phyloP scores from a whole-genome alignment of 2,329 filamentous ascomycete species.

The Parafenestella ontariensis region DNA sequence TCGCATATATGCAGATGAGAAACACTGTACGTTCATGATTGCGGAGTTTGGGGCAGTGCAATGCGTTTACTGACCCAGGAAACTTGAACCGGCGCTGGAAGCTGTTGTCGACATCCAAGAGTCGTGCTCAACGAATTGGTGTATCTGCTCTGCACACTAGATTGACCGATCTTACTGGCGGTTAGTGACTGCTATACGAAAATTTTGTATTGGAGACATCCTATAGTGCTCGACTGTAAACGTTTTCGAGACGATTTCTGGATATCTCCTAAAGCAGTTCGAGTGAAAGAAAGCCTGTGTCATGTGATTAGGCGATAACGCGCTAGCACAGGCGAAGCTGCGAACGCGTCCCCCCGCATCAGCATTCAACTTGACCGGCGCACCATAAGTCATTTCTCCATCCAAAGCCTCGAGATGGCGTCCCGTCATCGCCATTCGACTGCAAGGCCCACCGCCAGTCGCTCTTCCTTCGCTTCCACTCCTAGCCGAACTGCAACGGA shows the following conservation, averaged over 20 bases:
- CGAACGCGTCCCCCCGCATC: conserved; percentile 5
- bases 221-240: neutral
- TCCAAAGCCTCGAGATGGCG: conserved; percentile 22
- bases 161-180: no score
- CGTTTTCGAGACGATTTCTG: neutral
- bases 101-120: no score
- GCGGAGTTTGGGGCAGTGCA: neutral
- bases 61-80: neutral
- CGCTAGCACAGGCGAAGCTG: conserved; percentile 6
- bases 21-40: neutral
- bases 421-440: conserved; percentile 29
- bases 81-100: neutral
- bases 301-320: conserved; percentile 23
- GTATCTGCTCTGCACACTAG: no score
- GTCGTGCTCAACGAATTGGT: no score
- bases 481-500: conserved; percentile 18
- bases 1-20: neutral
- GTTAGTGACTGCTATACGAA: no score
- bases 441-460: conserved; percentile 21
- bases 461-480: conserved; percentile 16
- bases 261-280: neutral
- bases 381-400: neutral
- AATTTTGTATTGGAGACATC: no score
- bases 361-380: neutral
- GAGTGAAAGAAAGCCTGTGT: neutral